Base-by-base conservation (phyloP, 129 eudicot species). In the Ambrosia artemisiifolia region DNA sequence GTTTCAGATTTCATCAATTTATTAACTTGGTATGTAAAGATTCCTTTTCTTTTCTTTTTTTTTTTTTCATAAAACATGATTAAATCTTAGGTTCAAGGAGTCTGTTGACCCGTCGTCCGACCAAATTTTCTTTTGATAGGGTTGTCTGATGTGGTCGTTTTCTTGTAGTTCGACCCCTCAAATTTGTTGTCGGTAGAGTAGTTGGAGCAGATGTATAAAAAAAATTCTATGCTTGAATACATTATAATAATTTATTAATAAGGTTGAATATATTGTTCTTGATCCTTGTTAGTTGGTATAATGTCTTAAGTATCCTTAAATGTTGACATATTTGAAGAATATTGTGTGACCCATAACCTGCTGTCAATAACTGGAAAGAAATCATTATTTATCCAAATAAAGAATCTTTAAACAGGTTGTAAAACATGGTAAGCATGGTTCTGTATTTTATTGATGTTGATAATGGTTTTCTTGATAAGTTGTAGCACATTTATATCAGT, bases 1-100 rank as follows among this genome's bases (percentile, higher is more conserved):
- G 80, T 88, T 57, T 79, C 86, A 28, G 85, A 91, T 63, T 73
- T 91, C 32, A 72, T 91, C 56, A 77, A 80, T 32, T 82, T 91
- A 35, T 88, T 91, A 66, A 75, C 83, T 47, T 87, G 91, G 97
- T 91, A 73, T 69, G 80, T 72, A 40, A 66, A 60, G 35, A 44
- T 76, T 72, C 63, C 63, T 50, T 67, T 63, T 33, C 57, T 24
- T 13, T 35, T 24, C 1, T 24, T 24, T 24, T 24, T 24, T 24
- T 24, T 24, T 24, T 24, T 24, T 56, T 56, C 7, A 56, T 56
- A 56, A 28, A 24, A 2, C 63, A 56, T 54, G 33, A 19, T 54
- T 53, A 6, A 54, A 2, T 56, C 35, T 35, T 10, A 10, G 63
- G 35, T 55, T 20, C 7, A 3, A 6, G 3, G 63, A 10, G 63